phyloP scores from a whole-genome alignment of 441 rosid genomes.

The Omphalea diandra region DNA sequence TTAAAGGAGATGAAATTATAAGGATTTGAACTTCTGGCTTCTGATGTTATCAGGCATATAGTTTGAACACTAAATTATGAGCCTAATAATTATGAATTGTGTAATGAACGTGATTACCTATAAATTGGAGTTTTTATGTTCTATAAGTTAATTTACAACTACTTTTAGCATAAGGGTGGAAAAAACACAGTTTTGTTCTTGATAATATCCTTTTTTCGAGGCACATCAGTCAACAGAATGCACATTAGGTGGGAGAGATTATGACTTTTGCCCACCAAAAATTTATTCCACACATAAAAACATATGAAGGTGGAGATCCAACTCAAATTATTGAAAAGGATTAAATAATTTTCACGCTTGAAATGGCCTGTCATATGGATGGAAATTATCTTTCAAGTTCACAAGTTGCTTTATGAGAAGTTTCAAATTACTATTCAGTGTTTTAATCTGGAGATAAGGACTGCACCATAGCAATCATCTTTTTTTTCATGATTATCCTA shows the following conservation, averaged over 20 bases:
- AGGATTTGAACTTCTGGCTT: no score
- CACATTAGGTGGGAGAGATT: no score
- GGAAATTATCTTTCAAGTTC: background rate
- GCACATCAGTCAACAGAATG: background rate
- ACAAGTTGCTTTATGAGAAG: no score
- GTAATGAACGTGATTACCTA: no score
- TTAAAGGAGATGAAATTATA: no score
- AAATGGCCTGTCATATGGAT: background rate
- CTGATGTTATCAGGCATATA: no score
- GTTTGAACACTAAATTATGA: no score
- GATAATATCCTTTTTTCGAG: background rate
- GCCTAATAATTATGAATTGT: no score
- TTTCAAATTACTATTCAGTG: background rate
- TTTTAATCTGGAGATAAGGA: background rate
- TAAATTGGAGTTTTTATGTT: no score
- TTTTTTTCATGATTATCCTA: background rate
- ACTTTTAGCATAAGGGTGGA: no score
- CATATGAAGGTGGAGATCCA: background rate
- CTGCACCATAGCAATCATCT: background rate
- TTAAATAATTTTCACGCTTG: background rate
- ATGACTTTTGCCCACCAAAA: background rate
- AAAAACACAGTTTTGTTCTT: background rate
- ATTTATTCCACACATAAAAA: background rate
- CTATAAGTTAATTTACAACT: no score
- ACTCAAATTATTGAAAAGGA: background rate